Evolutionary conservation across 140 eudicot species (phyloP).

Genomic region (Senecio squalidus): DNA sequence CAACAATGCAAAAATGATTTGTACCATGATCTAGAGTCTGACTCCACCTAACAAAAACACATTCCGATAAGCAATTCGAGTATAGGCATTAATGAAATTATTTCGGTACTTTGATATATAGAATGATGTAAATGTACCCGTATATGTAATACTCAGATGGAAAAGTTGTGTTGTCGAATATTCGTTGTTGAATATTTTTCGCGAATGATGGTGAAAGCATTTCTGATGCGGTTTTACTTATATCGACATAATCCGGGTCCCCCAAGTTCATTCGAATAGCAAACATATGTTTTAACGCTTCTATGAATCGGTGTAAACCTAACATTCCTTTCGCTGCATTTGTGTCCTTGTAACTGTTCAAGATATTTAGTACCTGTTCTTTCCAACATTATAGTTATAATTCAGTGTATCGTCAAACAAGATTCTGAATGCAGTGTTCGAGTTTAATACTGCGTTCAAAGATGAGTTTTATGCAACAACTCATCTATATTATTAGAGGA

Average conservation of each 20-base stretch:
- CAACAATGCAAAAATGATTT: slow-evolving; percentile 88
- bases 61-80: neutral
- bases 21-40: slow-evolving; percentile 85
- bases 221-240: slow-evolving; percentile 42
- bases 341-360: slow-evolving; percentile 39
- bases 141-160: slow-evolving; percentile 73
- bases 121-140: too few relatives aligned
- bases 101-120: too few relatives aligned
- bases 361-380: slow-evolving; percentile 68
- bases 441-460: neutral
- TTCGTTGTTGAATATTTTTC: slow-evolving; percentile 41
- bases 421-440: neutral
- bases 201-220: slow-evolving; percentile 89
- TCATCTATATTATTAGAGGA: neutral
- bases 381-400: neutral
- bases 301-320: slow-evolving; percentile 74
- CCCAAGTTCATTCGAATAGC: slow-evolving; percentile 86
- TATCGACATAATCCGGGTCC: slow-evolving; percentile 74
- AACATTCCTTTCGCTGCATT: slow-evolving; percentile 47
- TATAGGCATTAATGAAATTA: too few relatives aligned
- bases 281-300: slow-evolving; percentile 90
- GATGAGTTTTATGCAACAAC: neutral
- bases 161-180: slow-evolving; percentile 87
- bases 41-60: slow-evolving; percentile 53
- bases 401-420: too few relatives aligned